These are phyloP conservation scores for Fistulinella cinereoalba DNA, from an alignment of 1,284 basidiomycete genomes.

Conservation along the genomic window DNA sequence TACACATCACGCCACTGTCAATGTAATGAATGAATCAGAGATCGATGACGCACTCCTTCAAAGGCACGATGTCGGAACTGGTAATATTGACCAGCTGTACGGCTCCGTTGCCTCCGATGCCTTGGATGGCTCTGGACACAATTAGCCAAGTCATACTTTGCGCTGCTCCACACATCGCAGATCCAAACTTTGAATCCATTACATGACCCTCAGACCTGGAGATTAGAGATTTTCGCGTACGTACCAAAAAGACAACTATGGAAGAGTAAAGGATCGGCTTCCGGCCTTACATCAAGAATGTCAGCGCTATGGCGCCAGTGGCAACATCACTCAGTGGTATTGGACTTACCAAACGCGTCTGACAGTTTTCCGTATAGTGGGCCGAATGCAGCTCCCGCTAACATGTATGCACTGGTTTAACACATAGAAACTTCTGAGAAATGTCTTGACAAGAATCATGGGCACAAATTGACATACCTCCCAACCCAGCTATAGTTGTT, in stretches of 20 bases:
- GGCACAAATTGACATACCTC: conserved; percentile 43
- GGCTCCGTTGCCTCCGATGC: conserved; percentile 79
- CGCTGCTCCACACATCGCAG: conserved; percentile 79
- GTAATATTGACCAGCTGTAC: conserved; percentile 66
- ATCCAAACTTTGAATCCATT: conserved; percentile 55
- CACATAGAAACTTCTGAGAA: background rate
- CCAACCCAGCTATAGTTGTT: conserved; percentile 74
- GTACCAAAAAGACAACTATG: conserved; percentile 69
- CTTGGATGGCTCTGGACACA: conserved; percentile 75
- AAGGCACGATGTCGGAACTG: conserved; percentile 75
- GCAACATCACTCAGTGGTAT: background rate
- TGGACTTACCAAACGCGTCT: conserved; percentile 47
- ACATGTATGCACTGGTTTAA: conserved; percentile 62
- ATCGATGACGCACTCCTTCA: conserved; percentile 58
- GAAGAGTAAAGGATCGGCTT: conserved; percentile 72
- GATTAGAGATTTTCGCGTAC: conserved; percentile 6
- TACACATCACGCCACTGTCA: conserved; percentile 24
- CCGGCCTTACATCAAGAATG: conserved; percentile 43
- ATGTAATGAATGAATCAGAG: background rate
- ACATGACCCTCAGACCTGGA: background rate
- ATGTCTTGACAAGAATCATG: background rate
- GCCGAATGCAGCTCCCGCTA: conserved; percentile 62
- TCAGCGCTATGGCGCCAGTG: background rate
- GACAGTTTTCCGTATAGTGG: conserved; percentile 78
- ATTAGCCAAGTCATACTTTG: conserved; percentile 76